Evolutionary conservation across 2,329 filamentous ascomycete genomes (phyloP).

Genomic region (Ophiostoma sp.): DNA sequence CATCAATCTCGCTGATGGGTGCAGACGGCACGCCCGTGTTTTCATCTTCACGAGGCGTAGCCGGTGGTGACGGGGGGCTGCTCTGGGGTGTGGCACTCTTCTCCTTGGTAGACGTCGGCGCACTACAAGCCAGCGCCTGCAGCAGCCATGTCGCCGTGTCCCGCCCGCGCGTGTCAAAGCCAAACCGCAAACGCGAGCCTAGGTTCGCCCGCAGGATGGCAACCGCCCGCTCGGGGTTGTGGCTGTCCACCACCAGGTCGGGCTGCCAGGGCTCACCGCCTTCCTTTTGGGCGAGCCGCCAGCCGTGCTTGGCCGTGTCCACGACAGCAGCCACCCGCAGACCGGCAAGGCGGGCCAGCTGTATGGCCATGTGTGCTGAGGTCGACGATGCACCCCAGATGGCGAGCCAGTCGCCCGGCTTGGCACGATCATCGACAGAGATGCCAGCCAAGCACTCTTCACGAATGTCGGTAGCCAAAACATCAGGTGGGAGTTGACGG

Average conservation of each 20-base stretch:
- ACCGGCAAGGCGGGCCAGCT: conserved; percentile 67
- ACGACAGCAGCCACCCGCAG: conserved; percentile 66
- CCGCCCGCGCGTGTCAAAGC: conserved; percentile 65
- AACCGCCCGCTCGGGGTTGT: conserved; percentile 64
- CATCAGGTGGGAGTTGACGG: conserved; percentile 42
- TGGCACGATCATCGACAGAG: conserved; percentile 52
- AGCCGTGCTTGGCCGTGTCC: conserved; percentile 66
- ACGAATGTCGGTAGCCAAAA: conserved; percentile 62
- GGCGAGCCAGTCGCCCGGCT: conserved; percentile 66
- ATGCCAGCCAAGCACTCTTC: conserved; percentile 63
- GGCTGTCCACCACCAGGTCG: conserved; percentile 68
- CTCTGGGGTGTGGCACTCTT: conserved; percentile 29
- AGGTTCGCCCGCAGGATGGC: conserved; percentile 63
- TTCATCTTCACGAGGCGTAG: background rate
- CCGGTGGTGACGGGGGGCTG: background rate
- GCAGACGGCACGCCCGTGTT: background rate
- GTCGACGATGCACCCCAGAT: conserved; percentile 76
- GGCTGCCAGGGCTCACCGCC: conserved; percentile 40
- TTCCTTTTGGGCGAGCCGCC: conserved; percentile 50
- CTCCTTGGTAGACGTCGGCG: conserved; percentile 23
- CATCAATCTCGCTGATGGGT: background rate
- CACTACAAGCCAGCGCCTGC: conserved; percentile 44
- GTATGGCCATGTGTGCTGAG: conserved; percentile 65
- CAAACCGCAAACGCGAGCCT: conserved; percentile 58
- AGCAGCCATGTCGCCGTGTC: conserved; percentile 63